Evolutionary conservation across 2,329 filamentous ascomycete species (phyloP).

Genomic region (Lachnellula willkommii): DNA sequence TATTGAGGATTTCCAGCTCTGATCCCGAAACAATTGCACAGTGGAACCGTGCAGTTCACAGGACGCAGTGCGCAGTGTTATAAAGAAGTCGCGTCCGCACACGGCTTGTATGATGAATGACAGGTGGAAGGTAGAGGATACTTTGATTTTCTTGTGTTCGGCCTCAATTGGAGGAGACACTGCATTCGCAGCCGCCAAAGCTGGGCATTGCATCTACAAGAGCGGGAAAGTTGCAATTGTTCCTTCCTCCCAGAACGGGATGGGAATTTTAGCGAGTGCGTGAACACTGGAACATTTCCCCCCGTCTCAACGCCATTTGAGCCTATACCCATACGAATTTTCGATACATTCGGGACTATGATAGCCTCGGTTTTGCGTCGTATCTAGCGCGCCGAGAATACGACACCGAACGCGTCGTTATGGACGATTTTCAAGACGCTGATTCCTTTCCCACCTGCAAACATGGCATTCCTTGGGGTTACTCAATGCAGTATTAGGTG

Average conservation of each 20-base stretch:
- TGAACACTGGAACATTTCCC: slow-evolving; percentile 11
- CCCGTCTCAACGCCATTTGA: slow-evolving; percentile 6
- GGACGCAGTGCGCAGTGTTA: background rate
- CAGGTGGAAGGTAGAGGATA: no score
- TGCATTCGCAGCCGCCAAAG: background rate
- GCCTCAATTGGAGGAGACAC: no score
- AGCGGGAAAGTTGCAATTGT: background rate
- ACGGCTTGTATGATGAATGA: background rate
- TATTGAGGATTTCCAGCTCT: no score
- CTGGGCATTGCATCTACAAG: background rate
- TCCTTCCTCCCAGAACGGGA: background rate
- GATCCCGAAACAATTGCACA: no score
- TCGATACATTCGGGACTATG: slow-evolving; percentile 4
- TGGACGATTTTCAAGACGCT: slow-evolving; percentile 6
- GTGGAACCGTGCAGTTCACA: background rate
- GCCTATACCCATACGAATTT: slow-evolving; percentile 6
- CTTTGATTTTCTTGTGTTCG: no score
- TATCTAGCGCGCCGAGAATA: slow-evolving; percentile 8
- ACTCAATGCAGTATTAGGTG: slow-evolving; percentile 5
- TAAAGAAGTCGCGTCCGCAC: background rate
- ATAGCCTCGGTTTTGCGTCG: slow-evolving; percentile 1
- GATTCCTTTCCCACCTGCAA: slow-evolving; percentile 8
- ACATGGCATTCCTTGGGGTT: slow-evolving; percentile 13
- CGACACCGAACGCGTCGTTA: slow-evolving; percentile 7
- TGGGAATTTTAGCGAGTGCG: no score